Conservation (phyloP, 768 basidiomycete genomes). For the Brasilioporus rufonigricans region DNA sequence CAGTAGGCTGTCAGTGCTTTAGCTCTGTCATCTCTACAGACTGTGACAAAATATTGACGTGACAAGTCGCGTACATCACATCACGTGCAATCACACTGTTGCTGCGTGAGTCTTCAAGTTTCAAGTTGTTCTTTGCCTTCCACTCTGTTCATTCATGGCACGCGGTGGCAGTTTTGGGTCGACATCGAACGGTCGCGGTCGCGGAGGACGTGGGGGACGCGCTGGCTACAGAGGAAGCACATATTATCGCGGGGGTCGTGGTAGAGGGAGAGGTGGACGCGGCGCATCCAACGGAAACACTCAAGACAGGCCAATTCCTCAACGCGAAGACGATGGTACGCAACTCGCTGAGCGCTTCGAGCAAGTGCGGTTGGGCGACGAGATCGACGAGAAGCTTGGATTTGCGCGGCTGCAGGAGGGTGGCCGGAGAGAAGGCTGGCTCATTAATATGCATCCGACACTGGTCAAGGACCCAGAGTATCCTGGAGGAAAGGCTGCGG, state of each 20-base stretch:
- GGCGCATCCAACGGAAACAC: conserved; percentile 30
- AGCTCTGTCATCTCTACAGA: no score
- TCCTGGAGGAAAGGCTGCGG: conserved; percentile 82
- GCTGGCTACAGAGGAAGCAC: conserved; percentile 28
- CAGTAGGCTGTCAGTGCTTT: no score
- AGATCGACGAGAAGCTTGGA: conserved; percentile 92
- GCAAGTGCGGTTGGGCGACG: conserved; percentile 68
- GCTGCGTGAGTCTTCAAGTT: conserved; percentile 10
- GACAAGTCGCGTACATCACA: conserved; percentile 28
- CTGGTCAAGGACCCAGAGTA: conserved; percentile 83
- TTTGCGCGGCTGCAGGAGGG: conserved; percentile 84
- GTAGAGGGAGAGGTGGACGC: conserved; percentile 41
- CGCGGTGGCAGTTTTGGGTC: conserved; percentile 56
- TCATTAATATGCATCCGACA: conserved; percentile 99
- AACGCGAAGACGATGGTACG: conserved; percentile 88
- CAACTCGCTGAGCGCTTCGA: conserved; percentile 86
- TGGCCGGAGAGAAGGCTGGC: conserved; percentile 78
- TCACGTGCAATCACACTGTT: conserved; percentile 16
- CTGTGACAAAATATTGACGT: conserved; percentile 10
- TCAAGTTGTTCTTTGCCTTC: not conserved
- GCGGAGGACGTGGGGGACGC: conserved; percentile 43
- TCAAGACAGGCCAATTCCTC: conserved; percentile 50
- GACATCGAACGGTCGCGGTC: conserved; percentile 42
- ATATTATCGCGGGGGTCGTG: conserved; percentile 47
- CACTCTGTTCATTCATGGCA: conserved; percentile 29